phyloP scores from a whole-genome alignment of 495 filamentous ascomycete species.

The Aspergillus heteromorphus region DNA sequence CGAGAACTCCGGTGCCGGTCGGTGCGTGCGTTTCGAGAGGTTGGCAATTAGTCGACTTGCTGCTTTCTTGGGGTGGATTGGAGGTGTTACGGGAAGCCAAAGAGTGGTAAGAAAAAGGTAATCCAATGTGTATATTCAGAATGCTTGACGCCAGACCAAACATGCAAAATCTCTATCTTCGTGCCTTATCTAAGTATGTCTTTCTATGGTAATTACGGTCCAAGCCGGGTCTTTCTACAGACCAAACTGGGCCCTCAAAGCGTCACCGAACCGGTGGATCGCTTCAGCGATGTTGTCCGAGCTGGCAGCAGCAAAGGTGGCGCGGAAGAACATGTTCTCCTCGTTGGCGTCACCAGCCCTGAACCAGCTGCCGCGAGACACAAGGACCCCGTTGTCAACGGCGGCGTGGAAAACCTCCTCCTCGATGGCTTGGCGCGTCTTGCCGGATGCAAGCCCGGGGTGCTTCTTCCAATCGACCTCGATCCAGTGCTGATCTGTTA shows the following conservation, averaged over 20 bases:
- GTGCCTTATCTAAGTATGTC: not conserved
- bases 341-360: conserved; percentile 50
- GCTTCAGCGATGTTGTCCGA: conserved; percentile 71
- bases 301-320: conserved; percentile 80
- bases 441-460: conserved; percentile 51
- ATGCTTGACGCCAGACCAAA: not conserved
- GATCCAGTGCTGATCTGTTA: conserved; percentile 66
- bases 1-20: not conserved
- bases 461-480: conserved; percentile 70
- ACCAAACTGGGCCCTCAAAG: conserved; percentile 61
- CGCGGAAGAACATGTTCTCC: conserved; percentile 71
- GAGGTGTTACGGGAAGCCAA: not conserved
- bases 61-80: too few species aligned
- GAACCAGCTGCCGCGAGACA: conserved; percentile 88
- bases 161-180: not conserved
- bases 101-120: too few species aligned
- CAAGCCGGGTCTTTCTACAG: conserved; percentile 14
- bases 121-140: not conserved
- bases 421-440: conserved; percentile 65
- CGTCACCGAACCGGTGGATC: conserved; percentile 67
- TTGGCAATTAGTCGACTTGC: too few species aligned
- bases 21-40: too few species aligned
- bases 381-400: conserved; percentile 65
- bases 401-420: conserved; percentile 74
- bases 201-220: not conserved